phyloP scores from a whole-genome alignment of 495 filamentous ascomycete genomes.

The Massariosphaeria phaeospora region DNA sequence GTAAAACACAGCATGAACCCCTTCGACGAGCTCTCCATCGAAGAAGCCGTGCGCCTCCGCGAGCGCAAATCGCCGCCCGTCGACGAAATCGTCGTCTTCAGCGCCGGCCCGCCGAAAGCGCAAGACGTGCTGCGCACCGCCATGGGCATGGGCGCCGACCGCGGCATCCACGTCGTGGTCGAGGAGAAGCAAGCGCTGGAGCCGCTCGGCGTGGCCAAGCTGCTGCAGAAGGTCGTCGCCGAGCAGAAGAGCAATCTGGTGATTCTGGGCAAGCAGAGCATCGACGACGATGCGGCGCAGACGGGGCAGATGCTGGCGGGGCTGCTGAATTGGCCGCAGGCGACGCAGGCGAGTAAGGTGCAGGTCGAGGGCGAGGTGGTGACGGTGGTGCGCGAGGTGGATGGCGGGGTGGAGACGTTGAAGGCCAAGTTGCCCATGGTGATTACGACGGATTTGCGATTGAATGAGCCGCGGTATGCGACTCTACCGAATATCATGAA shows the following conservation, averaged over 20 bases:
- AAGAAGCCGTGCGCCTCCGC: conserved; percentile 89
- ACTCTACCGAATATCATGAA: conserved; percentile 99
- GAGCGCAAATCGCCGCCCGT: conserved; percentile 63
- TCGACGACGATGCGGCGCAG: conserved; percentile 93
- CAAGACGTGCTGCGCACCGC: conserved; percentile 85
- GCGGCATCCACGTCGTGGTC: conserved; percentile 75
- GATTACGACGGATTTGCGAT: conserved; percentile 86
- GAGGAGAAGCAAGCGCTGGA: conserved; percentile 63
- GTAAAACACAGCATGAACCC: conserved; percentile 99
- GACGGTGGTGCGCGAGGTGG: conserved; percentile 82
- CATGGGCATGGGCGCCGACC: conserved; percentile 98
- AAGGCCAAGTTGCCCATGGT: conserved; percentile 78
- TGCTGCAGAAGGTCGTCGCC: conserved; percentile 70
- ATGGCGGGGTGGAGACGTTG: conserved; percentile 91
- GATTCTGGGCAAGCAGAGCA: conserved; percentile 92
- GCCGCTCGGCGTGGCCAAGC: conserved; percentile 84
- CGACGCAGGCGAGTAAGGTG: conserved; percentile 84
- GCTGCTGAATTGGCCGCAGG: conserved; percentile 85
- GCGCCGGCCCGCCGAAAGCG: conserved; percentile 80
- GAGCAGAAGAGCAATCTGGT: conserved; percentile 85
- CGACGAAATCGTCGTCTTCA: conserved; percentile 83
- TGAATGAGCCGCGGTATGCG: conserved; percentile 94
- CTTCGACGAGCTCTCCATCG: conserved; percentile 96
- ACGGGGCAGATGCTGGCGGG: conserved; percentile 98
- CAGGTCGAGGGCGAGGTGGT: conserved; percentile 60